A percentile compares a stretch with the other conserved stretches of the same genome.
phyloP scores from a whole-genome alignment of 148 eudicot species.

The Fagopyrum tataricum region DNA sequence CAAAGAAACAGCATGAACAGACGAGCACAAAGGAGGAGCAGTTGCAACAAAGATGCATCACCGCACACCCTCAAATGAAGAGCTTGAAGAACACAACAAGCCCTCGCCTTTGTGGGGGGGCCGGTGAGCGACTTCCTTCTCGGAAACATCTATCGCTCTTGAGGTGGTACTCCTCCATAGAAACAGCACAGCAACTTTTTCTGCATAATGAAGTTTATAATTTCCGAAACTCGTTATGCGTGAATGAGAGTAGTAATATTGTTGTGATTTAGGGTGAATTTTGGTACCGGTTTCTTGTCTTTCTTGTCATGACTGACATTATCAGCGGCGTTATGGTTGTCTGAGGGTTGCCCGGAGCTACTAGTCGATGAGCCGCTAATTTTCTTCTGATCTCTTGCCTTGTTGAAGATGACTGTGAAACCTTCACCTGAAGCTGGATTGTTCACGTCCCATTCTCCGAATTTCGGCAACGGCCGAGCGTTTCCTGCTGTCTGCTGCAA shows the following conservation, averaged over 20 bases:
- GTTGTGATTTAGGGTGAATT: not conserved
- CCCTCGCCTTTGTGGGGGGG: not conserved
- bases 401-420: constrained; percentile 45
- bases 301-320: not conserved
- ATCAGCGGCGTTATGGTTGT: not conserved
- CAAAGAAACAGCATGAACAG: no score
- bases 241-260: not conserved
- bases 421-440: constrained; percentile 42
- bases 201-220: constrained; percentile 22
- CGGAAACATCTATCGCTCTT: not conserved
- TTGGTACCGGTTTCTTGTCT: constrained; percentile 16
- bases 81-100: not conserved
- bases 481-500: constrained; percentile 15
- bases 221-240: no score
- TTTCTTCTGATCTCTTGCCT: constrained; percentile 81
- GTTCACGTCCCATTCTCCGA: constrained; percentile 58
- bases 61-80: no score
- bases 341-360: not conserved
- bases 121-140: not conserved
- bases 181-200: constrained; percentile 57
- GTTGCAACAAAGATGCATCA: no score
- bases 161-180: constrained; percentile 6
- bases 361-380: constrained; percentile 27
- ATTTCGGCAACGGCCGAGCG: constrained; percentile 36
- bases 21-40: no score